These are phyloP conservation scores for Amoebophrya sp. DNA, from an alignment of 169 alveolate genomes.

Conservation along the genomic window DNA sequence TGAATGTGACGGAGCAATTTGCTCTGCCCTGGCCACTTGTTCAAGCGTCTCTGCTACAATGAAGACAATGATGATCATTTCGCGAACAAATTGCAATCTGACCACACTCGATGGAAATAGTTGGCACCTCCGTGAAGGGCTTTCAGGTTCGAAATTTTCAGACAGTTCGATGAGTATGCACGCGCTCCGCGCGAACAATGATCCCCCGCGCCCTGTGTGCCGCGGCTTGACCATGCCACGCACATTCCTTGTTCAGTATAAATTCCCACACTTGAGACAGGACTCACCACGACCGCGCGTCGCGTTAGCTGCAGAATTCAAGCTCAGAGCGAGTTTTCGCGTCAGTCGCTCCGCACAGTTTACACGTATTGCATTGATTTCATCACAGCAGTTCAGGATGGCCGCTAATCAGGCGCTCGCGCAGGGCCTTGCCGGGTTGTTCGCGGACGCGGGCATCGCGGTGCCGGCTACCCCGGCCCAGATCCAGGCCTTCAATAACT, in stretches of 20 bases:
- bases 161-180: background rate
- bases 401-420: background rate
- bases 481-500: background rate
- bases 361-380: background rate
- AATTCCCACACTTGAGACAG: background rate
- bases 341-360: background rate
- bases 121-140: background rate
- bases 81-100: background rate
- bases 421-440: background rate
- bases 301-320: background rate
- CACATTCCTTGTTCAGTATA: background rate
- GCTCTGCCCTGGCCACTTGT: background rate
- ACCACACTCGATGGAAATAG: background rate
- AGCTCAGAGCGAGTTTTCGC: too few relatives aligned
- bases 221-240: background rate
- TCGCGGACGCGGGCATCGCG: constrained; percentile 15
- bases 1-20: background rate
- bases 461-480: background rate
- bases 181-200: background rate
- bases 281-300: too few relatives aligned
- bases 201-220: background rate
- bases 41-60: background rate
- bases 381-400: background rate
- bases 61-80: background rate
- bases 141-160: too few relatives aligned